These are phyloP conservation scores for Fusarium multiceps DNA, from an alignment of 2,329 filamentous ascomycete species.

Conservation along the genomic window DNA sequence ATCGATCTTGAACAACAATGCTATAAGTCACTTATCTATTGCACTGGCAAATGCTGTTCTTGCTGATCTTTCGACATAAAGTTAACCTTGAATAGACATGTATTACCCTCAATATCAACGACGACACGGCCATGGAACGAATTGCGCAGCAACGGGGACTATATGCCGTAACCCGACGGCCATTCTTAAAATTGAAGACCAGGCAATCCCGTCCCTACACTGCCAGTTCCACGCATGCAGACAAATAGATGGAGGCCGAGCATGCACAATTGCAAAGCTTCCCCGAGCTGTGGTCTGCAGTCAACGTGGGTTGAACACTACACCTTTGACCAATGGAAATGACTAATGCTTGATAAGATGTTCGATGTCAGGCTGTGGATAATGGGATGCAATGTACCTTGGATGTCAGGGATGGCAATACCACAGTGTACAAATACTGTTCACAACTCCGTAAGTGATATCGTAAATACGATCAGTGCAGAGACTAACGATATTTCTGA, in stretches of 20 bases:
- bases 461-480: too few relatives aligned
- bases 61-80: neutral
- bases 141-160: conserved; percentile 41
- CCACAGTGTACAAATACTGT: conserved; percentile 37
- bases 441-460: conserved; percentile 40
- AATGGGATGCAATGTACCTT: conserved; percentile 39
- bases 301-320: conserved; percentile 39
- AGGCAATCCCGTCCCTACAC: conserved; percentile 32
- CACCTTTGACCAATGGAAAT: neutral
- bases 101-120: neutral
- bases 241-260: conserved; percentile 37
- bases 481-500: conserved; percentile 30
- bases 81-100: conserved; percentile 7
- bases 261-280: conserved; percentile 38
- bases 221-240: conserved; percentile 45
- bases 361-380: conserved; percentile 40
- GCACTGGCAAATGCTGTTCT: too few relatives aligned
- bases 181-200: conserved; percentile 27
- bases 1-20: neutral
- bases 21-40: neutral
- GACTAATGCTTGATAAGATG: conserved; percentile 34
- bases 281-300: conserved; percentile 39
- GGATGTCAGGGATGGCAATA: conserved; percentile 38
- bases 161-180: conserved; percentile 36
- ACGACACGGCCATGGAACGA: neutral